Evolutionary conservation across 805 yeast species (phyloP).

Genomic region (Teunomyces tritomae): DNA sequence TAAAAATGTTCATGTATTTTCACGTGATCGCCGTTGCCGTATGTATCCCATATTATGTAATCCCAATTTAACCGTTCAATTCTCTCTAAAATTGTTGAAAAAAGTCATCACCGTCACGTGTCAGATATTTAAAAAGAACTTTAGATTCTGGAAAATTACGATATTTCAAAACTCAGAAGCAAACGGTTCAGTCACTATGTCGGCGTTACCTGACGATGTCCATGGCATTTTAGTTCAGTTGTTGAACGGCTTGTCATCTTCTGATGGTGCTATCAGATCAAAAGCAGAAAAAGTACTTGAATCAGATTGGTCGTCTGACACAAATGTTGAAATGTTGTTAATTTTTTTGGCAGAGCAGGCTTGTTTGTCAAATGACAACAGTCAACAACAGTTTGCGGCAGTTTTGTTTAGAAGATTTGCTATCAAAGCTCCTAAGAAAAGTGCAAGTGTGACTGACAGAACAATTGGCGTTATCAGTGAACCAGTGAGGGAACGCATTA

Average conservation of each 20-base stretch:
- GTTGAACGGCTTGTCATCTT: slow-evolving; percentile 60
- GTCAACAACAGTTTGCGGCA: slow-evolving; percentile 71
- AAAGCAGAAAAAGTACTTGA: slow-evolving; percentile 75
- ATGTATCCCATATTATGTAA: too few relatives aligned
- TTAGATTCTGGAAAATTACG: slow-evolving; percentile 1
- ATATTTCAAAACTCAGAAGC: neutral
- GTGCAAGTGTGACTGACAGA: slow-evolving; percentile 65
- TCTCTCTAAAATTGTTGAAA: neutral
- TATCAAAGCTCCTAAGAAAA: slow-evolving; percentile 68
- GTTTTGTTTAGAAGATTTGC: slow-evolving; percentile 88
- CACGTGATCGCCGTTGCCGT: too few relatives aligned
- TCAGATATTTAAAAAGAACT: neutral
- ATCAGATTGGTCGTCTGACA: slow-evolving; percentile 69
- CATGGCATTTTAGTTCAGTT: slow-evolving; percentile 53
- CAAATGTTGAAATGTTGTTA: slow-evolving; percentile 66
- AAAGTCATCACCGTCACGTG: slow-evolving; percentile 6
- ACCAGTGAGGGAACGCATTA: slow-evolving; percentile 58
- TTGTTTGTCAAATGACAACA: slow-evolving; percentile 55
- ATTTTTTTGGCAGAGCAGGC: slow-evolving; percentile 82
- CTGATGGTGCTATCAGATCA: slow-evolving; percentile 73
- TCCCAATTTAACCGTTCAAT: neutral
- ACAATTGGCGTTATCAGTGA: slow-evolving; percentile 69
- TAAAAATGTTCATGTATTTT: too few relatives aligned
- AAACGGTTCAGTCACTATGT: slow-evolving; percentile 4
- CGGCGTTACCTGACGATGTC: slow-evolving; percentile 57